Percentiles rank a stretch among this genome's conserved stretches.
phyloP scores from a whole-genome alignment of 176 grass and related monocot genomes.

The Poa pratensis region DNA sequence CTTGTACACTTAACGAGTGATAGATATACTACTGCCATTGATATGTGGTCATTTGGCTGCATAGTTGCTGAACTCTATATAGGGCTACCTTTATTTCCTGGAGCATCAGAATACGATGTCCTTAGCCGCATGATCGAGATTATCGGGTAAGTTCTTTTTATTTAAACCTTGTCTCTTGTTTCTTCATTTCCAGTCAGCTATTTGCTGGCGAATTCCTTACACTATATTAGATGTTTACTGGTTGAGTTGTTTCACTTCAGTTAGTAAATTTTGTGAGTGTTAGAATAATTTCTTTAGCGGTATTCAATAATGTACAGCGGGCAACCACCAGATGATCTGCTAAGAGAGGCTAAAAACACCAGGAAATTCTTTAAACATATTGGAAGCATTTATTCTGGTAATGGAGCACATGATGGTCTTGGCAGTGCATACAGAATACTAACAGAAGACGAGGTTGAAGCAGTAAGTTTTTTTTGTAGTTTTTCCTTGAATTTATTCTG shows the following conservation, averaged over 20 bases:
- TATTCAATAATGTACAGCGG: conserved; percentile 66
- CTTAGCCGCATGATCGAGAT: conserved; percentile 90
- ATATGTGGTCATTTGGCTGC: conserved; percentile 99
- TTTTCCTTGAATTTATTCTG: conserved; percentile 30
- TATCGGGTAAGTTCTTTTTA: conserved; percentile 63
- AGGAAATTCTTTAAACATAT: conserved; percentile 84
- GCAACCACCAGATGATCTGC: conserved; percentile 84
- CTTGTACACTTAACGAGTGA: conserved; percentile 64
- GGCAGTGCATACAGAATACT: conserved; percentile 73
- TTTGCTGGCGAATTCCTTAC: conserved; percentile 20
- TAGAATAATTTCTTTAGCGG: conserved; percentile 28
- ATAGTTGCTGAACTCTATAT: conserved; percentile 94
- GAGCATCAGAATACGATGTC: conserved; percentile 94
- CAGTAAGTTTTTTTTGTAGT: conserved; percentile 65
- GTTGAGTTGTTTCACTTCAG: conserved; percentile 34
- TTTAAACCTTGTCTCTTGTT: conserved; percentile 15
- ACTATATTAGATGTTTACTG: conserved; percentile 24
- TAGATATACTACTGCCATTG: conserved; percentile 96
- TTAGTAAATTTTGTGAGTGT: conserved; percentile 23
- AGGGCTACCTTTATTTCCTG: conserved; percentile 96
- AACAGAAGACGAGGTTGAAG: conserved; percentile 82
- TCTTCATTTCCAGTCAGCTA: conserved; percentile 36
- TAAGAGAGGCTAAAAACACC: conserved; percentile 84
- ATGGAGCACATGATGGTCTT: conserved; percentile 41
- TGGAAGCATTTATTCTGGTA: conserved; percentile 67